Conservation (phyloP, 225 moss, liverwort and hornwort species). For the Asterella californica region DNA sequence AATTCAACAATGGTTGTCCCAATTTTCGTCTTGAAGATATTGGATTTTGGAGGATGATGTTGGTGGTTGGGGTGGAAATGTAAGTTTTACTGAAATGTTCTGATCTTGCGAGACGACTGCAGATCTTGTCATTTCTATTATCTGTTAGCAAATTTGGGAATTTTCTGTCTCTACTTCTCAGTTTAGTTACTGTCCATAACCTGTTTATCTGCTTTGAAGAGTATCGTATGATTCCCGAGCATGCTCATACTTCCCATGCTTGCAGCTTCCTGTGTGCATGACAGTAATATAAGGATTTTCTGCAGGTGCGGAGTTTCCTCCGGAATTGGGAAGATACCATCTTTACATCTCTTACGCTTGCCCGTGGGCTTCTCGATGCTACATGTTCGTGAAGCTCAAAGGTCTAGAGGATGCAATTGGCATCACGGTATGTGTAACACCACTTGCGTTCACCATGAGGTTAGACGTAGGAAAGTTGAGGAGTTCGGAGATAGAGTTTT, state of each 20-base stretch:
- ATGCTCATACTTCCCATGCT: too few species aligned
- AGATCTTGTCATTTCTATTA: too few species aligned
- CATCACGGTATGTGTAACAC: constrained; percentile 30
- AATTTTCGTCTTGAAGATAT: not conserved
- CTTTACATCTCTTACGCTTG: constrained; percentile 50
- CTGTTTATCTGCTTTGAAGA: not conserved
- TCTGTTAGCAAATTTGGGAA: too few species aligned
- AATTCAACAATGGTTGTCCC: not conserved
- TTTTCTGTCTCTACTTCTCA: not conserved
- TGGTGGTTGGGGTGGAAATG: not conserved
- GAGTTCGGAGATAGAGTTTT: not conserved
- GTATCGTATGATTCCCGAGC: too few species aligned
- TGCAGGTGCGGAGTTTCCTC: constrained; percentile 41
- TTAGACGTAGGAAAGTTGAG: not conserved
- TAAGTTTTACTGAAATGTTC: not conserved
- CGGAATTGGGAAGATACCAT: constrained; percentile 45
- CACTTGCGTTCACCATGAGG: too few species aligned
- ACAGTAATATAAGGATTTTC: not conserved
- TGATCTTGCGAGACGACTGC: too few species aligned
- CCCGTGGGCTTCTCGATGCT: constrained; percentile 54
- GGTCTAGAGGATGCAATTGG: constrained; percentile 47
- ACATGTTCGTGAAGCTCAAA: constrained; percentile 45
- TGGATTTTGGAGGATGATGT: not conserved
- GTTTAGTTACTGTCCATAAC: not conserved
- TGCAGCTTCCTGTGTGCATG: not conserved